phyloP scores from a whole-genome alignment of 2,329 filamentous ascomycete species.

The Colletotrichum sp. region DNA sequence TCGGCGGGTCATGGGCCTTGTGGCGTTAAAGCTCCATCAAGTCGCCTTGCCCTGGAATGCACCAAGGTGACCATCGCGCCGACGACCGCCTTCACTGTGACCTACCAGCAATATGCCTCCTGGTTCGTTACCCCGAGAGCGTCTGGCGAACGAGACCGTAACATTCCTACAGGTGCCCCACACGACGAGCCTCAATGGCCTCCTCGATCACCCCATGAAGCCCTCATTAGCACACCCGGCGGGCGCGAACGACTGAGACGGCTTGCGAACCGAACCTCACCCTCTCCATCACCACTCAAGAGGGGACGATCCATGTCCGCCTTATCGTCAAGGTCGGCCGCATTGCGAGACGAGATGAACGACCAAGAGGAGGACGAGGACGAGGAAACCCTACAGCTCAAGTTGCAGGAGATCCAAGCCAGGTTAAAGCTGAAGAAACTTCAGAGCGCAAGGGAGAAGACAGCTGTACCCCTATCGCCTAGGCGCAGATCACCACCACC shows the following conservation, averaged over 20 bases:
- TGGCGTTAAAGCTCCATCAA: conserved; percentile 10
- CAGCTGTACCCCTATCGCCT: conserved; percentile 26
- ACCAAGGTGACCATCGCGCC: not conserved
- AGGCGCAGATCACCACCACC: conserved; percentile 2
- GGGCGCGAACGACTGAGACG: conserved; percentile 78
- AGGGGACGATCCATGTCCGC: conserved; percentile 38
- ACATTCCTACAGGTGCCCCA: conserved; percentile 20
- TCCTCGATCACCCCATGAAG: conserved; percentile 69
- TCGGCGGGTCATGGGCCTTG: conserved; percentile 16
- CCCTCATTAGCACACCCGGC: conserved; percentile 70
- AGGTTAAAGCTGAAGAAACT: conserved; percentile 86
- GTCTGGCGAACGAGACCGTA: not conserved
- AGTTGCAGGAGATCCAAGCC: conserved; percentile 88
- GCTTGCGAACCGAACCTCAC: conserved; percentile 68
- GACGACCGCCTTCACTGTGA: not conserved
- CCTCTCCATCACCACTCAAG: conserved; percentile 70
- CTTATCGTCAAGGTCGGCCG: conserved; percentile 24
- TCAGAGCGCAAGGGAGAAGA: conserved; percentile 63
- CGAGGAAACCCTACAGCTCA: conserved; percentile 86
- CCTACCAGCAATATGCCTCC: conserved; percentile 21
- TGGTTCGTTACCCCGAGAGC: conserved; percentile 13
- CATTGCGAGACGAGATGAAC: conserved; percentile 25
- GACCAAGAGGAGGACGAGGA: conserved; percentile 73
- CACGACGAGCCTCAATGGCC: conserved; percentile 63
- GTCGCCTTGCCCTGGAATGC: not conserved